Base-by-base conservation (phyloP, 495 filamentous ascomycete genomes). In the Penicillium pulvis region DNA sequence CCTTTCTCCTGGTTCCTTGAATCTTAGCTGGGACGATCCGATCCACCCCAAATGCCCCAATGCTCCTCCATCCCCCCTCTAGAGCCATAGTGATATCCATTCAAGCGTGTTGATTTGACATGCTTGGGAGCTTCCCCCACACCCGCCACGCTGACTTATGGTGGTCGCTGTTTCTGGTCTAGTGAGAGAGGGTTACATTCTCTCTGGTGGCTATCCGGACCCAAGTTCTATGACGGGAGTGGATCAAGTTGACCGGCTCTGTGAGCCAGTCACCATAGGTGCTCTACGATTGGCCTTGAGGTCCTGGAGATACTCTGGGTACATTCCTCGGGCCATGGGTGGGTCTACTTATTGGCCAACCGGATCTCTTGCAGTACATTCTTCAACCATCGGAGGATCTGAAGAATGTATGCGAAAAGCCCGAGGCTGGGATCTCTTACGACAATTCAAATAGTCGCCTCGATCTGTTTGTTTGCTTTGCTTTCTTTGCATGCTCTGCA, bases 391-490 rank as follows among this genome's bases (percentile, higher is more conserved):
- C 69, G 72, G 66, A 70, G 66, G 68, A 62, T 57, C 53, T 43
- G n/a, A 57, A 73, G 75, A 79, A 79, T 78, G 75, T 66, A 53
- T 60, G 61, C 46, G 63, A 63, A 75, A 77, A 70, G 45, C 56
- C 59, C 62, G 71, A 75, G 77, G 75, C 75, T 78, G 75, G 75
- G 49, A 53, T 28, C 53, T 56, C 39, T 58, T 26, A 54, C 59
- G 55, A 62, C 61, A 60, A 65, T 78, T 79, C 75, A 79, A 79
- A 79, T 76, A 79, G 61, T 60, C 51, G 63, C 69, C 51, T 70
- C 51, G 50, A 60, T 69, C 77, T 75, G 71, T 79, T 79, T 78
- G 75, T 74, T 78, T 78, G 67, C 71, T 79, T 79, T 78, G 77
- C 71, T 67, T 74, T 63, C 71, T 77, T 78, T 79, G 77, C 75